Base-by-base conservation (phyloP, 345 rosid genomes). In the Geranium rotundifolium region DNA sequence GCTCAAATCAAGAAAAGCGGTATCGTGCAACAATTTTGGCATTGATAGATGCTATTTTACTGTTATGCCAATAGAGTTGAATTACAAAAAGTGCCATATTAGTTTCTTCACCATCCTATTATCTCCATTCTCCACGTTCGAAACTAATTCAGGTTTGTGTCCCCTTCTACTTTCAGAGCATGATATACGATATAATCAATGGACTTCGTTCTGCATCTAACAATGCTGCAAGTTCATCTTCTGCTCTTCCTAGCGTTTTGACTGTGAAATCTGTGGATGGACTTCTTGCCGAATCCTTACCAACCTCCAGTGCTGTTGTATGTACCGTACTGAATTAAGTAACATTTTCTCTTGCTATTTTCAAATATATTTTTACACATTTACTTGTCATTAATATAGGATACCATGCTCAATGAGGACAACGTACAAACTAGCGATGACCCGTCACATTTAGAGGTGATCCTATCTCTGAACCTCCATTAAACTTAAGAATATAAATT, bases 151-250 rank as follows among this genome's bases (percentile, higher is more conserved):
- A 54, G 50, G 12, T 63, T 50, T 71, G 62, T 65, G 62, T 20
- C 65, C 16, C 71, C 59, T 64, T 29, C 74, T 64, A 54, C 29
- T 63, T 65, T 66, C 70, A 93, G 99, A 77, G 82, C 71, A 76
- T 93, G 65, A 69, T 93, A 55, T 90, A 81, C 64, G 96, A 90
- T 73, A 79, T 93, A 70, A 90, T 90, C 39, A 67, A 89, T 18
- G 84, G 97, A 70, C 87, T 84, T 62, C 89, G 82, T 62, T 78
- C 91, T 39, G 80, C 80, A 41, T 76, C 81, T 68, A 69, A 72
- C 12, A 85, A 86, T 73, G 80, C 79, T 59, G 91, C 87, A 58
- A 93, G 99, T 77, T 93, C 96, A 67, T 91, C 98, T 73, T 85
- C 86, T 71, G 73, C 85, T 66, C 84, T 81, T 63, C 85, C 89